phyloP scores from a whole-genome alignment of 257 asterid species.

The Fraxinus quadrangulata region DNA sequence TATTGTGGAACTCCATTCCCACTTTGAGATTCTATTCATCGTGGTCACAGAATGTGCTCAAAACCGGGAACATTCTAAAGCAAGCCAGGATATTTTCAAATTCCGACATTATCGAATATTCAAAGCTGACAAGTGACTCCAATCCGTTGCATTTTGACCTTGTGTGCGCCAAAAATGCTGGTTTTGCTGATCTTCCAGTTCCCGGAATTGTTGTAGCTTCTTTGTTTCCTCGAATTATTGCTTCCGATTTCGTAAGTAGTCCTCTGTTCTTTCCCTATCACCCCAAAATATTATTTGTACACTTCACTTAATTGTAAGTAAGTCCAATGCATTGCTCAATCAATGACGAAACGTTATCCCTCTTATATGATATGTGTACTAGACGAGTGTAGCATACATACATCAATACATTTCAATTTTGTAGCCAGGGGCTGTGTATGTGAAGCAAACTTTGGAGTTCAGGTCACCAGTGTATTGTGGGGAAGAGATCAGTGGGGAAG shows the following conservation, averaged over 20 bases:
- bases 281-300: background rate
- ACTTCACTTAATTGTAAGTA: background rate
- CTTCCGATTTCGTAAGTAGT: conserved; percentile 65
- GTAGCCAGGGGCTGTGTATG: conserved; percentile 88
- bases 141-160: conserved; percentile 77
- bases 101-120: conserved; percentile 54
- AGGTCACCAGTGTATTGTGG: conserved; percentile 68
- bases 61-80: conserved; percentile 52
- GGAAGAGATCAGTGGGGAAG: conserved; percentile 61
- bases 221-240: conserved; percentile 76
- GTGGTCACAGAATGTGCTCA: conserved; percentile 32
- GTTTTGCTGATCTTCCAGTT: conserved; percentile 53
- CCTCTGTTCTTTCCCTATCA: background rate
- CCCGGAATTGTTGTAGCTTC: conserved; percentile 89
- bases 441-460: conserved; percentile 71
- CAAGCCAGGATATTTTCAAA: conserved; percentile 52
- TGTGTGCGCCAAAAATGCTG: conserved; percentile 59
- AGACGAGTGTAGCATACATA: no score
- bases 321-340: background rate
- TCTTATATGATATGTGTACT: no score
- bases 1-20: no score
- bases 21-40: no score
- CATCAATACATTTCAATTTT: background rate
- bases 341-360: no score
- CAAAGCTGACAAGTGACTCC: conserved; percentile 62